These are phyloP conservation scores for Zea luxurians DNA, from an alignment of 176 grass and related monocot genomes.

Conservation along the genomic window DNA sequence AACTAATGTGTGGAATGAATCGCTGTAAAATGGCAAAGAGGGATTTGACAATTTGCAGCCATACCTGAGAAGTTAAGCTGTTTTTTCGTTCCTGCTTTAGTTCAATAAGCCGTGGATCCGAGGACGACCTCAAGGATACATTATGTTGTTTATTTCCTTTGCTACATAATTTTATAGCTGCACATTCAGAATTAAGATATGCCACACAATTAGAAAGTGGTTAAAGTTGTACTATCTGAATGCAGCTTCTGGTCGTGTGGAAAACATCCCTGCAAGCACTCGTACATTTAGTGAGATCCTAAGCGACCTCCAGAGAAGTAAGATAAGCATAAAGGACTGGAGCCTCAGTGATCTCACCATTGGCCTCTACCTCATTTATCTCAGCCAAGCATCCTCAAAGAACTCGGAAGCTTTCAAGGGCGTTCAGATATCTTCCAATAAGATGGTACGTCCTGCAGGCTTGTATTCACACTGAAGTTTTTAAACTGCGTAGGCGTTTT, in stretches of 20 bases:
- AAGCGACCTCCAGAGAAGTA: conserved; percentile 79
- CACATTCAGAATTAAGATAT: not conserved
- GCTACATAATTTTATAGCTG: not conserved
- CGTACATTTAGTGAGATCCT: conserved; percentile 75
- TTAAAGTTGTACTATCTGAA: conserved; percentile 23
- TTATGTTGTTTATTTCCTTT: conserved; percentile 2
- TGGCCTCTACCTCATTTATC: conserved; percentile 91
- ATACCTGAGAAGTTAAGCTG: not conserved
- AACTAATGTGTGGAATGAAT: not conserved
- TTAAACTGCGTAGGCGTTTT: not conserved
- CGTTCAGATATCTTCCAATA: conserved; percentile 66
- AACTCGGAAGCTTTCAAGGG: conserved; percentile 66
- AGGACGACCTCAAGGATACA: not conserved
- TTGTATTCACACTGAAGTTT: conserved; percentile 18
- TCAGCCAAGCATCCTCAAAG: conserved; percentile 80
- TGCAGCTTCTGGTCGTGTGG: conserved; percentile 53
- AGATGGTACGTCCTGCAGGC: conserved; percentile 47
- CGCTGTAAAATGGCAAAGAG: not conserved
- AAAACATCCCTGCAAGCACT: conserved; percentile 47
- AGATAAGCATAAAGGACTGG: conserved; percentile 89
- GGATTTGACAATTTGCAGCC: not conserved
- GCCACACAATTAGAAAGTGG: not conserved
- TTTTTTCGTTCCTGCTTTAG: not conserved
- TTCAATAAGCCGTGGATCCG: not conserved
- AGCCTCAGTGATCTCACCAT: conserved; percentile 86